Base-by-base conservation (phyloP, 768 basidiomycete species). In the Kwoniella dejecticola region DNA sequence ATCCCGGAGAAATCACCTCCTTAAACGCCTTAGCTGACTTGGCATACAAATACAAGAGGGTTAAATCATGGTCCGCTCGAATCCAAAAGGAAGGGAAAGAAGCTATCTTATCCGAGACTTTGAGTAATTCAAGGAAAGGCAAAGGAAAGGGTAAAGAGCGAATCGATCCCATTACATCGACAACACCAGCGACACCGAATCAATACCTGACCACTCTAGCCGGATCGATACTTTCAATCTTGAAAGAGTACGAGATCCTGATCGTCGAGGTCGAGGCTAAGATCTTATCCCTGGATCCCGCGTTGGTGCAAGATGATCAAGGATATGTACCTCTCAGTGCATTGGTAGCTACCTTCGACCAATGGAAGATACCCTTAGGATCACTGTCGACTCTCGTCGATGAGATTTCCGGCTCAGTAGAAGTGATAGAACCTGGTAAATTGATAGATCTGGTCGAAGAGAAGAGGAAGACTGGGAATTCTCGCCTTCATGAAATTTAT, bases 1-100 rank as follows among this genome's bases (percentile, higher is more conserved):
- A 96, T 71, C 92, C 92, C 2, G 92, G 92, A 10, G 92, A 95
- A 73, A 84, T 87, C 54, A 85, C 92, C 76, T 88, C 87, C 65
- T 83, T 94, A n/a, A 87, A 91, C 71, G 83, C 85, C 10, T 84
- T 96, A 2, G 89, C 85, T 8, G 82, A 83, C 48, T 85, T 94
- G 49, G 91, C 89, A 0, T 83, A 82, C 52, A 85, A 87, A 24
- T 94, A 92, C 78, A 82, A 85, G 62, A 87, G 82, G 64, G 86
- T 95, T 76, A 63, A 88, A 86, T 77, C 74, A 81, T 60, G 81
- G 85, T 19, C 87, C 82, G 61, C 10, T 13, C n/a, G 31, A 5
- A 63, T 57, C 0, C 70, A 65, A 31, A 52, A 29, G 11, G 30
- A 23, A 17, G 70, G 68, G 1, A 53, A 68, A 42, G 40, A 50